Evolutionary conservation across 495 filamentous ascomycete species (phyloP).

Genomic region (Aspergillus campestris): DNA sequence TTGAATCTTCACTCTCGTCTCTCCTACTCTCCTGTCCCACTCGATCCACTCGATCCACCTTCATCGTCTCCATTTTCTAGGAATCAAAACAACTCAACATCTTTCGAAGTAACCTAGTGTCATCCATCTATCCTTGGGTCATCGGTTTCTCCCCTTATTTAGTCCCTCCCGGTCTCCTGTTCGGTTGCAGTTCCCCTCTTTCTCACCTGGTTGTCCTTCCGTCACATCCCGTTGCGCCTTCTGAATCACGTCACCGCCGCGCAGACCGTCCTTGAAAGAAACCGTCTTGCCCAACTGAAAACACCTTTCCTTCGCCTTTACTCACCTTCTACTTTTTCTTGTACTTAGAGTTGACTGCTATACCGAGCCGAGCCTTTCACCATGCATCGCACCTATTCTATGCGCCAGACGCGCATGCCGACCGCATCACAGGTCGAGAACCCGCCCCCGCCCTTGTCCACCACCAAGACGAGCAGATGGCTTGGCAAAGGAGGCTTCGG

Average conservation of each 20-base stretch:
- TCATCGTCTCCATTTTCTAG: not conserved
- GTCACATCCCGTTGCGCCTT: slow-evolving; percentile 22
- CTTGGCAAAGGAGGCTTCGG: slow-evolving; percentile 81
- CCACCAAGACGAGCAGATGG: slow-evolving; percentile 80
- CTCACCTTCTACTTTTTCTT: slow-evolving; percentile 9
- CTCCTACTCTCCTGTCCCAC: slow-evolving; percentile 3
- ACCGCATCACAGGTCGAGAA: slow-evolving; percentile 86
- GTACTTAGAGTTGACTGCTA: not conserved
- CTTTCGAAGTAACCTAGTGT: not conserved
- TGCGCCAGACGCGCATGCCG: slow-evolving; percentile 91
- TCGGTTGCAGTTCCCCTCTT: slow-evolving; percentile 21
- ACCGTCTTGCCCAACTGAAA: slow-evolving; percentile 5
- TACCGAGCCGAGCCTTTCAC: slow-evolving; percentile 6
- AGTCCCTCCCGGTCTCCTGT: slow-evolving; percentile 7
- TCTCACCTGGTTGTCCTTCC: slow-evolving; percentile 14
- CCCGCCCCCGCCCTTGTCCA: slow-evolving; percentile 83
- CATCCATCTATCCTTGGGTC: slow-evolving; percentile 1
- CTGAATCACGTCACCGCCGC: slow-evolving; percentile 35
- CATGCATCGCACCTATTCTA: slow-evolving; percentile 98
- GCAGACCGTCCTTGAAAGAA: slow-evolving; percentile 21
- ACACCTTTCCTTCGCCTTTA: slow-evolving; percentile 8
- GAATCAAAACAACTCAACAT: not conserved
- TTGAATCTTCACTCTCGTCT: slow-evolving; percentile 5
- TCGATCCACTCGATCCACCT: not conserved
- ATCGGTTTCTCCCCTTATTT: slow-evolving; percentile 1